phyloP scores from a whole-genome alignment of 202 grass and related monocot genomes.

The Cymbopogon flexuosus region DNA sequence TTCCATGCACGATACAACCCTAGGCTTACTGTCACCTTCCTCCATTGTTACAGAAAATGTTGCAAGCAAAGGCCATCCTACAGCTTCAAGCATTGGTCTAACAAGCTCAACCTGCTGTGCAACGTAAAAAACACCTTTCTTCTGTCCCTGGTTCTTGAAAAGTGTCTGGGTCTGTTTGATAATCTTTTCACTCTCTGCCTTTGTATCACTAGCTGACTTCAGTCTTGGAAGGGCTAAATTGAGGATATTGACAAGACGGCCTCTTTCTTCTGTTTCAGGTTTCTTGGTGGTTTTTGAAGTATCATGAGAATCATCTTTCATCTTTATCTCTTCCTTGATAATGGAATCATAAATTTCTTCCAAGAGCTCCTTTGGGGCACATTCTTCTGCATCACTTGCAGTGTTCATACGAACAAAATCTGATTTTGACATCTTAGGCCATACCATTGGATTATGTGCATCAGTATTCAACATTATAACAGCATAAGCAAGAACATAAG shows the following conservation, averaged over 20 bases:
- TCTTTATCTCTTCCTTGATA: conserved; percentile 92
- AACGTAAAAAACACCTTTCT: conserved; percentile 80
- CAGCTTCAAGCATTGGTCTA: conserved; percentile 98
- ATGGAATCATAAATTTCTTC: conserved; percentile 99
- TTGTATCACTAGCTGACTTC: conserved; percentile 83
- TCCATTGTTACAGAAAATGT: conserved; percentile 99
- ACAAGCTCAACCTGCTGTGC: conserved; percentile 92
- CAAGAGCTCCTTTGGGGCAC: conserved; percentile 79
- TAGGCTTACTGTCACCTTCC: conserved; percentile 93
- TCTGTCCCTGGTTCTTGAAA: conserved; percentile 87
- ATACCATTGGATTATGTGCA: conserved; percentile 99
- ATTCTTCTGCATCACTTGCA: conserved; percentile 79
- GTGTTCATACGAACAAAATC: conserved; percentile 98
- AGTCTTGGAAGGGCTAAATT: conserved; percentile 90
- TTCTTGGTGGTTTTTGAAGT: conserved; percentile 46
- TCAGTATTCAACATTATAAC: conserved; percentile 99
- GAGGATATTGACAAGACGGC: conserved; percentile 81
- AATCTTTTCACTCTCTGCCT: conserved; percentile 88
- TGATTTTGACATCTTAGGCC: conserved; percentile 96
- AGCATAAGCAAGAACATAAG: conserved; percentile 98
- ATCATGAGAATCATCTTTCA: conserved; percentile 59
- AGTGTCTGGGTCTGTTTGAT: conserved; percentile 80
- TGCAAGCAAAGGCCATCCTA: conserved; percentile 95
- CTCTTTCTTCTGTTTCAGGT: conserved; percentile 75
- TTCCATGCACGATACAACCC: conserved; percentile 97